Evolutionary conservation across 139 green algal genomes (phyloP), one percentile per base, ranked within the genome.

Genomic region (Prasinococcaceae sp.): DNA sequence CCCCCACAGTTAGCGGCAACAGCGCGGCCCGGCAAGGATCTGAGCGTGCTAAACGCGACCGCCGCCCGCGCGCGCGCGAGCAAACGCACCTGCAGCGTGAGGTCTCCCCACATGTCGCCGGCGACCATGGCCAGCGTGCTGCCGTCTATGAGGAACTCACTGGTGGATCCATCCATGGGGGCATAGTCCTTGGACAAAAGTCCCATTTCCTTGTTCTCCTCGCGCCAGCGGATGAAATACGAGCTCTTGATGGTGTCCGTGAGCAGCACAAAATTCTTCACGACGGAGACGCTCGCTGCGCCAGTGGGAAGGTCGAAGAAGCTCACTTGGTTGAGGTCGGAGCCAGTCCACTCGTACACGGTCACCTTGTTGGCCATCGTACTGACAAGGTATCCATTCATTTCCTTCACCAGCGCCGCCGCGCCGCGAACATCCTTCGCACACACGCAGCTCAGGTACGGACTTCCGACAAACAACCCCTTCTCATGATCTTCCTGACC

Each of bases 181-280:
- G 75, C 77, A 60, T 82, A 86, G 70, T 94, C 85, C 45, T 79
- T 68, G 16, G 58, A 57, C 10, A 92, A 62, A 30, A 76, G 57
- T 22, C 29, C 47, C 41, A 83, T 61, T 66, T 73, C 56, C 30
- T 50, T 44, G n/a, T 42, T 58, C 56, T 64, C 71, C 16, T 79
- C 74, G 51, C 42, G 76, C 74, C 78, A 92, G 1, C 69, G 37
- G 36, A 94, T 44, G 50, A 94, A 94, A 44, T 67, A 59, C 20
- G 81, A 43, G 50, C 80, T 76, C 35, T 84, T 73, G 12, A 65
- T 54, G 10, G 73, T 61, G 45, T 93, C 79, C 0, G 79, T 76
- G 28, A 85, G 50, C 47, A 93, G 61, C 29, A 93, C 47, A 55
- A 80, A 95, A 53, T 84, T 82, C 63, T 94, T 94, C 24, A 94